These are phyloP conservation scores for Encephalitozoon cuniculi DNA, from an alignment of 371 early-diverging fungal species.

Conservation along the genomic window DNA sequence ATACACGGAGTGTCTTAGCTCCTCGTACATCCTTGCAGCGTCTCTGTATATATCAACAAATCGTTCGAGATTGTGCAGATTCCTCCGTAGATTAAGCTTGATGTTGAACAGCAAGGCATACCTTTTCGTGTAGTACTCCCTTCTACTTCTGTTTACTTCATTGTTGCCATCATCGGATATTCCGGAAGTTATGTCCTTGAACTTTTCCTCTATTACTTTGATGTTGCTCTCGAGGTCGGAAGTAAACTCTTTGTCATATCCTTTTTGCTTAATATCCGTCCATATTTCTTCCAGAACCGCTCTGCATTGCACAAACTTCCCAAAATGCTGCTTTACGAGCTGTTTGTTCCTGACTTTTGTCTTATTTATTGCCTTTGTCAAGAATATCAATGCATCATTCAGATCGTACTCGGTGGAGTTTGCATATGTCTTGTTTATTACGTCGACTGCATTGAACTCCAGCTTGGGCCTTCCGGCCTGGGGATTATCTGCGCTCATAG, in stretches of 20 bases:
- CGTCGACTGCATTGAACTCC: conserved; percentile 26
- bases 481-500: background rate
- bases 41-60: conserved; percentile 50
- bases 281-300: conserved; percentile 43
- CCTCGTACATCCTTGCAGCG: conserved; percentile 18
- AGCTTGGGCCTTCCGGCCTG: background rate
- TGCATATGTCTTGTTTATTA: conserved; percentile 45
- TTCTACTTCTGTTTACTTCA: background rate
- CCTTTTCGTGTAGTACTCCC: conserved; percentile 23
- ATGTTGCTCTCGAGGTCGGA: conserved; percentile 29
- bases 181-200: background rate
- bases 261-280: conserved; percentile 37
- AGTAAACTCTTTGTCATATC: conserved; percentile 30
- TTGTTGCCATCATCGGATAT: conserved; percentile 8
- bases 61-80: conserved; percentile 28
- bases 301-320: conserved; percentile 56
- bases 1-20: conserved; percentile 26
- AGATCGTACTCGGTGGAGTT: conserved; percentile 42
- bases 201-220: conserved; percentile 28
- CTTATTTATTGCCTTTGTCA: conserved; percentile 31
- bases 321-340: conserved; percentile 50
- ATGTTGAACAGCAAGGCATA: conserved; percentile 37
- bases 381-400: conserved; percentile 36
- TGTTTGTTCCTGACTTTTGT: conserved; percentile 38
- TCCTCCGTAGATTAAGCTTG: conserved; percentile 12